phyloP scores from a whole-genome alignment of 495 filamentous ascomycete species.

The Articulospora tetracladia region DNA sequence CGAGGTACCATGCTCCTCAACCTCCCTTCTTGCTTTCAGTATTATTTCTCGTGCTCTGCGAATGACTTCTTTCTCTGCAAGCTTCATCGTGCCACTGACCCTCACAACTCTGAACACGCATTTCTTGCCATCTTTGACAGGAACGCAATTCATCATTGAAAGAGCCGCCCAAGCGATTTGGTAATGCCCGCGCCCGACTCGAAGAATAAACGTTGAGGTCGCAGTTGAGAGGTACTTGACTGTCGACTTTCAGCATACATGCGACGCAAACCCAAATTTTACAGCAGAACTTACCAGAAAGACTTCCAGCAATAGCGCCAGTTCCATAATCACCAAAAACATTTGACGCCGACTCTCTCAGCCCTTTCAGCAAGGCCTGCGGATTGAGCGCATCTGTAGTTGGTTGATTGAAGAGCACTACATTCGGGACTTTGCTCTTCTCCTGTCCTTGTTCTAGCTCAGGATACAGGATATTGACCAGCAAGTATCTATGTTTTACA shows the following conservation, averaged over 20 bases:
- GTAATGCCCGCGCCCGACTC: conserved; percentile 73
- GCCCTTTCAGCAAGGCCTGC: conserved; percentile 57
- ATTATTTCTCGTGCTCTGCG: conserved; percentile 68
- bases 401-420: conserved; percentile 72
- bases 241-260: conserved; percentile 57
- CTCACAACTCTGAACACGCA: conserved; percentile 84
- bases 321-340: conserved; percentile 92
- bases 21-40: conserved; percentile 45
- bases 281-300: conserved; percentile 50
- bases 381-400: conserved; percentile 63
- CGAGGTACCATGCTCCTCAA: conserved; percentile 30
- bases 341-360: conserved; percentile 62
- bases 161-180: conserved; percentile 86
- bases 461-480: conserved; percentile 89
- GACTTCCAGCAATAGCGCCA: conserved; percentile 58
- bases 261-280: conserved; percentile 10
- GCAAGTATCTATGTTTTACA: conserved; percentile 90
- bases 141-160: conserved; percentile 73
- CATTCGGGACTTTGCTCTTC: conserved; percentile 40
- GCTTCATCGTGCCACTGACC: conserved; percentile 91
- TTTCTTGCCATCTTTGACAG: conserved; percentile 47
- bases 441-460: conserved; percentile 39
- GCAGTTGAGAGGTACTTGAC: conserved; percentile 90
- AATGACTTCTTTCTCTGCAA: conserved; percentile 86
- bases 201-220: conserved; percentile 91